Percentiles rank a stretch among this genome's conserved stretches.
Conservation (phyloP, 441 rosid species). For the Eutrema salsugineum region DNA sequence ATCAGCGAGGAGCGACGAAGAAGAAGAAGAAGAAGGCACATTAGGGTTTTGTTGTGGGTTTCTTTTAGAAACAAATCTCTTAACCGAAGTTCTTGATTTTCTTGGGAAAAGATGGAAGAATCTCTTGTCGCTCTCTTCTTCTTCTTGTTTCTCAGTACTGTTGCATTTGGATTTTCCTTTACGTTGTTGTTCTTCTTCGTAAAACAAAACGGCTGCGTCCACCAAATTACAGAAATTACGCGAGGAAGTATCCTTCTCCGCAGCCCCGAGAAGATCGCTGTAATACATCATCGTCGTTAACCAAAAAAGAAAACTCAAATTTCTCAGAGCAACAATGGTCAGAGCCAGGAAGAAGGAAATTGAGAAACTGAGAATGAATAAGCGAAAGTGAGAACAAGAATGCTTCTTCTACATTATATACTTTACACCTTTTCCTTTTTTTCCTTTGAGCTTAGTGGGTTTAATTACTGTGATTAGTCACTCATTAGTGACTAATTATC, state of each 20-base stretch:
- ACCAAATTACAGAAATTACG: neutral
- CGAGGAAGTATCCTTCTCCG: neutral
- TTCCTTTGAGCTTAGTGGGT: no score
- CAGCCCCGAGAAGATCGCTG: neutral
- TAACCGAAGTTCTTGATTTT: neutral
- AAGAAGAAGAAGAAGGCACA: conserved; percentile 4
- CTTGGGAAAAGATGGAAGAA: neutral
- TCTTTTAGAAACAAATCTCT: neutral
- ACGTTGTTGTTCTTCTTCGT: neutral
- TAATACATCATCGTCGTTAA: neutral
- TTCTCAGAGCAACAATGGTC: no score
- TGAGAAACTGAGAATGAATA: no score
- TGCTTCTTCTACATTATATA: no score
- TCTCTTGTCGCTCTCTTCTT: neutral
- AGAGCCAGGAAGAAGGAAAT: no score
- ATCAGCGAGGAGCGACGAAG: neutral
- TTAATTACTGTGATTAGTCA: no score
- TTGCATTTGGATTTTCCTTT: neutral
- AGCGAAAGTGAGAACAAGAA: no score
- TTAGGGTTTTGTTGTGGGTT: neutral
- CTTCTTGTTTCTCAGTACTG: neutral
- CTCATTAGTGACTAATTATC: no score
- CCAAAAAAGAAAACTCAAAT: no score
- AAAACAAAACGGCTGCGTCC: neutral
- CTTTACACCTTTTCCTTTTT: no score